Base-by-base conservation (phyloP, 1,284 basidiomycete genomes). In the Ganoderma meredithae region DNA sequence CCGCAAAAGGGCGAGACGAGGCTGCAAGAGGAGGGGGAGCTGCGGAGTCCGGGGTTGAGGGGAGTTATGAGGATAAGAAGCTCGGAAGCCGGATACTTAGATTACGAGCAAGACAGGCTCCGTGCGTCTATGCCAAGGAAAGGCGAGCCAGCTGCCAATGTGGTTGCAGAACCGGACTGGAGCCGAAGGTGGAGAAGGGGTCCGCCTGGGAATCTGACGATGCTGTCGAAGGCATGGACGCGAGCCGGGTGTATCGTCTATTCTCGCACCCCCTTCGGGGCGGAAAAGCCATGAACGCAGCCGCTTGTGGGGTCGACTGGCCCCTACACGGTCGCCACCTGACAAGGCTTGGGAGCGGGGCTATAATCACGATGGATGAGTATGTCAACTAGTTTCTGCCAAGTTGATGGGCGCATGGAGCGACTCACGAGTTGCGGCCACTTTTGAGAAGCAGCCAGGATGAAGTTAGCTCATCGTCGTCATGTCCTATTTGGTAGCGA, bases 261-360 rank as follows among this genome's bases (percentile, higher is more conserved):
- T 39, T 33, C 55, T 58, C 36, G 55, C 36, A 39, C 36, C 31
- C 55, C 15, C 17, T 55, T n/a, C 53, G 53, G 31, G 22, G 31
- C 15, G 31, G 31, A 33, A 55, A 33, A 33, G 27, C 52, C 27
- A 33, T 49, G 47, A 49, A 17, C n/a, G 52, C 52, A 53, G 31
- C 27, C 15, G 17, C 7, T 55, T 19, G 13, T 55, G 17, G 53
- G 53, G 13, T 52, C 47, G 47, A 22, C 25, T n/a, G 12, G 8
- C n/a, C 22, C n/a, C n/a, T 31, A 47, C 66, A 72, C 65, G 69
- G 64, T 72, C 55, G 67, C 43, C 71, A 70, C 67, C 69, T 70
- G 69, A 70, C 65, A 61, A 49, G 60, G 44, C 9, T 44, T 44
- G 22, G 13, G 22, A 8, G 15, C 22, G 55, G 33, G 62, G 40